These are phyloP conservation scores for Pseudomassariella vexata DNA, from an alignment of 2,329 filamentous ascomycete genomes.

Conservation along the genomic window DNA sequence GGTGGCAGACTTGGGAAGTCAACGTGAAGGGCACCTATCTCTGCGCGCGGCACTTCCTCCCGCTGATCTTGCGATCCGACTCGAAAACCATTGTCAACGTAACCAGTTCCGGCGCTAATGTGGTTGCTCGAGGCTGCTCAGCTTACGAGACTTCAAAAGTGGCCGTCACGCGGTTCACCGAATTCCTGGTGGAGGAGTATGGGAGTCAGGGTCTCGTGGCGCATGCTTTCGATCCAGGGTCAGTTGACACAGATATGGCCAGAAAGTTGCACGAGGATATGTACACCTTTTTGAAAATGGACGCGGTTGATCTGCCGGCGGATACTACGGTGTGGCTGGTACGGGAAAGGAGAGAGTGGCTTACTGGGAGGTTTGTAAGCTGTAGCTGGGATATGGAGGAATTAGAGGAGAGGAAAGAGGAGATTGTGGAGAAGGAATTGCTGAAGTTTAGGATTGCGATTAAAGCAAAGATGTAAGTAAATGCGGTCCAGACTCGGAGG, in stretches of 20 bases:
- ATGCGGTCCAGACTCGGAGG: too few species aligned
- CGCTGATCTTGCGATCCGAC: constrained; percentile 19
- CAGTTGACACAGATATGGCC: constrained; percentile 36
- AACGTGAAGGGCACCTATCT: constrained; percentile 22
- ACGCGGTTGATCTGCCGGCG: constrained; percentile 19
- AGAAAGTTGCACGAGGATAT: constrained; percentile 23
- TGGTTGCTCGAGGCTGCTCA: constrained; percentile 25
- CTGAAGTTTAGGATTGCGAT: constrained; percentile 16
- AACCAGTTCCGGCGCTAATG: constrained; percentile 31
- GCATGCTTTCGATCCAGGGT: constrained; percentile 39
- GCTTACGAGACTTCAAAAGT: constrained; percentile 42
- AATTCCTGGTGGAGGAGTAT: constrained; percentile 39
- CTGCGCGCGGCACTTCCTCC: constrained; percentile 18
- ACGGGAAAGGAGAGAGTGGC: constrained; percentile 11
- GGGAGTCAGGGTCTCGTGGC: constrained; percentile 32
- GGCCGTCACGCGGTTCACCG: constrained; percentile 34
- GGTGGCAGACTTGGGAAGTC: constrained; percentile 22
- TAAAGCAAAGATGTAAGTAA: too few species aligned
- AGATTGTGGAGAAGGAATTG: constrained; percentile 16
- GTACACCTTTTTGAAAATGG: constrained; percentile 10
- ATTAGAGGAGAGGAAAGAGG: constrained; percentile 16
- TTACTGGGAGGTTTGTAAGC: constrained; percentile 18
- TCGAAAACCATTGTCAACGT: constrained; percentile 35
- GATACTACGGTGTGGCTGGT: constrained; percentile 13
- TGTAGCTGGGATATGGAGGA: constrained; percentile 21